Base-by-base conservation (phyloP, 257 asterid genomes). In the Lavandula angustifolia region DNA sequence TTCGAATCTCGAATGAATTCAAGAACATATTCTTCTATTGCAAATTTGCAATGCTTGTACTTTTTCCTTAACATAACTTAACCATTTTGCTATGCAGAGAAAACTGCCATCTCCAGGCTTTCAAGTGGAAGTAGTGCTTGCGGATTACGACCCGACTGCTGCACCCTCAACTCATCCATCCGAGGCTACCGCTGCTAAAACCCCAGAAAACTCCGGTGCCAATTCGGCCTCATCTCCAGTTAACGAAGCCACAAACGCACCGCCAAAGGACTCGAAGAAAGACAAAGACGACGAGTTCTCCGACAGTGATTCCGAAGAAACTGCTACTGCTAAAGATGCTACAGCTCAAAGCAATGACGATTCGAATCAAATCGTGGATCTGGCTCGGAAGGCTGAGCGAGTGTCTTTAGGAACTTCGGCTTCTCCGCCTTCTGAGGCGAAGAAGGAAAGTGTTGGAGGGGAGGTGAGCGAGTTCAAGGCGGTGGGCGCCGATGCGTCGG, bases 21-120 rank as follows among this genome's bases (percentile, higher is more conserved):
- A 56, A 16, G 27, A 35, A 9, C 73, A 58, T 17, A 16, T 29
- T 22, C 1, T 22, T 22, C 27, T 22, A 22, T 22, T 1, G 27
- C 27, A 0, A 22, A 22, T 0, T 22, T 1, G 27, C 27, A 0
- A 22, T 0, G 2, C 27, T 22, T 22, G 2, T 2, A 22, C 27
- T 2, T 22, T 22, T 22, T 22, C 27, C 27, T 22, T 22, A 22
- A 22, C 27, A 22, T 22, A 22, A 22, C 27, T 22, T 22, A 0
- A 2, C 27, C 27, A 22, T 68, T 34, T 55, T 42, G 35, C 48
- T 54, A 16, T 72, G 71, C 89, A 94, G 99, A 84, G 99, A 74
- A 90, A 94, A 80, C 81, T 94, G 58, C 97, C 97, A 62, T 94
- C 99, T 51, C 95, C 97, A 0, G 99, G 97, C 63, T 90, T 94